Percentiles rank a stretch among this genome's conserved stretches.
These are phyloP conservation scores for Penicillium palitans DNA, from an alignment of 2,329 filamentous ascomycete species.

Conservation along the genomic window DNA sequence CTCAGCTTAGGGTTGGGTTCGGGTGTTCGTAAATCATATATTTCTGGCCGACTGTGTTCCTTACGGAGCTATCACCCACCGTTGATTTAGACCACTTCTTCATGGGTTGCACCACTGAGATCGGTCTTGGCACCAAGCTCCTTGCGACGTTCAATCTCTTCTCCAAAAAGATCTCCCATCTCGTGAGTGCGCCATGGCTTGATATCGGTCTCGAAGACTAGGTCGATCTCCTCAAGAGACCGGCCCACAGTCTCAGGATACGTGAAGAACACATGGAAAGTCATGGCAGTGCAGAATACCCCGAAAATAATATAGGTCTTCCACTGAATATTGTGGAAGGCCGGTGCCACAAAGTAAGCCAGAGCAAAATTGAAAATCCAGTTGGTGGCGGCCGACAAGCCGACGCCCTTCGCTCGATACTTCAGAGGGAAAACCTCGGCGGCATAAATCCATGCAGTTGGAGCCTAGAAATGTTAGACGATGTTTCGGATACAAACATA, in stretches of 20 bases:
- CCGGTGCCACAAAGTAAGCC: slow-evolving; percentile 58
- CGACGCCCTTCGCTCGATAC: slow-evolving; percentile 65
- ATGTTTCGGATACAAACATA: neutral
- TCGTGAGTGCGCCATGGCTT: slow-evolving; percentile 34
- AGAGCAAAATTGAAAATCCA: slow-evolving; percentile 63
- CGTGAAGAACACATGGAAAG: slow-evolving; percentile 66
- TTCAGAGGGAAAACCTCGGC: slow-evolving; percentile 65
- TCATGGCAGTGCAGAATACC: slow-evolving; percentile 68
- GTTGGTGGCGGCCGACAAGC: slow-evolving; percentile 60
- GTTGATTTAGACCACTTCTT: slow-evolving; percentile 20
- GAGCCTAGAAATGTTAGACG: slow-evolving; percentile 44
- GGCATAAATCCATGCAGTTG: slow-evolving; percentile 58
- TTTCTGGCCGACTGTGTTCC: neutral
- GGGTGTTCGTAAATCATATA: neutral
- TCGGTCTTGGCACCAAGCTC: slow-evolving; percentile 5
- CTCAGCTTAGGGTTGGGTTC: neutral
- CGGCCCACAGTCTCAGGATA: slow-evolving; percentile 70
- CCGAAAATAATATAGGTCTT: slow-evolving; percentile 75
- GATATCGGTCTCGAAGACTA: slow-evolving; percentile 57
- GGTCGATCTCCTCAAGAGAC: slow-evolving; percentile 73
- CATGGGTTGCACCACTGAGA: slow-evolving; percentile 10
- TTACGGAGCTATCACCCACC: neutral
- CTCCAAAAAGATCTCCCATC: slow-evolving; percentile 27
- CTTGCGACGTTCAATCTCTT: slow-evolving; percentile 27
- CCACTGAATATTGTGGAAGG: slow-evolving; percentile 60